Evolutionary conservation across 768 basidiomycete genomes (phyloP).

Genomic region (Mycena metata): DNA sequence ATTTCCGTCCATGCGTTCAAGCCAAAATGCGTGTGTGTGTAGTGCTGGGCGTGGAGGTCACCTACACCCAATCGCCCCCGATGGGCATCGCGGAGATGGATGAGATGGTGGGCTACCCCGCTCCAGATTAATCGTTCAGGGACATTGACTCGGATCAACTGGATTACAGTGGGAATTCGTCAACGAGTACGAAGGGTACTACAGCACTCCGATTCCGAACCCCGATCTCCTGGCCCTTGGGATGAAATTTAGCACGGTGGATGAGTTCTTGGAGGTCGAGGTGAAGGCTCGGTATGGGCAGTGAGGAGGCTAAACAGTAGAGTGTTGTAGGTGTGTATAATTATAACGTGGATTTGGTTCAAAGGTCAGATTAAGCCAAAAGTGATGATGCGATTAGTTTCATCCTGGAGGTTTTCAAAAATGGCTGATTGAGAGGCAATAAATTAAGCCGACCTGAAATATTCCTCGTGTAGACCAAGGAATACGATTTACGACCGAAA

Average conservation of each 20-base stretch:
- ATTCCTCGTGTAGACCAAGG: too few species aligned
- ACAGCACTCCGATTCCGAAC: conserved; percentile 4
- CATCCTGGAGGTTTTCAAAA: too few species aligned
- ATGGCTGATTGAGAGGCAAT: too few species aligned
- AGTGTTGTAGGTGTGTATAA: too few species aligned
- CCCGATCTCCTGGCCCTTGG: conserved; percentile 3
- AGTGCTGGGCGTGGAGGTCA: neutral
- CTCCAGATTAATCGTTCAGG: neutral
- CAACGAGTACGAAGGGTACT: neutral
- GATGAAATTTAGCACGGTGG: neutral
- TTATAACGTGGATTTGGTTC: too few species aligned
- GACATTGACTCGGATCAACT: neutral
- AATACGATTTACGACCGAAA: too few species aligned
- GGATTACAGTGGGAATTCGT: neutral
- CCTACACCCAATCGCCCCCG: neutral
- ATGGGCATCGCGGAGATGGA: neutral
- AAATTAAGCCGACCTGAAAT: too few species aligned
- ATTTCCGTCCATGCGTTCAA: neutral
- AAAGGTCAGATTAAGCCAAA: too few species aligned
- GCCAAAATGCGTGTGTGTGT: neutral
- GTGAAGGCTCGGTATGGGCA: neutral
- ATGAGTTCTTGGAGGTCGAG: conserved; percentile 8
- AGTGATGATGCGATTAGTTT: too few species aligned
- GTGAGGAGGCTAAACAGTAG: neutral
- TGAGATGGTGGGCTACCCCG: neutral